Evolutionary conservation across 495 filamentous ascomycete species (phyloP).

Genomic region (Astrocystis sublimbata): DNA sequence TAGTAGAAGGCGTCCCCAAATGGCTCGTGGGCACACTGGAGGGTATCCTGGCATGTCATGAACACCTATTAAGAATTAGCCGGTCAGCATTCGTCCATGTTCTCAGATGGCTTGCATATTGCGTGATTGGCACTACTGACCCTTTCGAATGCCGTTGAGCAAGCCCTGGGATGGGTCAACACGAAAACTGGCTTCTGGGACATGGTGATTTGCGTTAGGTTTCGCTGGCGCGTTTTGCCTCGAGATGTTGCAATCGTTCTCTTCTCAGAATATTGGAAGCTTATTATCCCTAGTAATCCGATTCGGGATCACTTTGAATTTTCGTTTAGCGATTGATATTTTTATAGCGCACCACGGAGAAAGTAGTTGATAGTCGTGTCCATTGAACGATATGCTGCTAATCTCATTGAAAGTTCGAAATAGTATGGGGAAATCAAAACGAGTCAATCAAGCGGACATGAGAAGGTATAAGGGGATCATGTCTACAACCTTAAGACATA

Average conservation of each 20-base stretch:
- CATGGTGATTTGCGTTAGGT: slow-evolving; percentile 45
- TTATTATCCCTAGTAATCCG: background rate
- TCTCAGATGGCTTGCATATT: slow-evolving; percentile 14
- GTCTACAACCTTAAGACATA: background rate
- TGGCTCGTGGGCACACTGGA: slow-evolving; percentile 88
- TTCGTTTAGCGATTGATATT: background rate
- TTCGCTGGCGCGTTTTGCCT: background rate
- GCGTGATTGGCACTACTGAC: slow-evolving; percentile 49
- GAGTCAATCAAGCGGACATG: background rate
- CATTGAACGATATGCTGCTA: slow-evolving; percentile 19
- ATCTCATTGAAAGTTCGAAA: slow-evolving; percentile 21
- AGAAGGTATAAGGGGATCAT: slow-evolving; percentile 7
- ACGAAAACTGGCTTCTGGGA: slow-evolving; percentile 83
- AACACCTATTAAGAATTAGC: slow-evolving; percentile 67
- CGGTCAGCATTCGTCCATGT: slow-evolving; percentile 7
- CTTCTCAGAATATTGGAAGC: background rate
- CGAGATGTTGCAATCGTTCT: slow-evolving; percentile 32
- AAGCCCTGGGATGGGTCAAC: slow-evolving; percentile 89
- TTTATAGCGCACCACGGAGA: slow-evolving; percentile 31
- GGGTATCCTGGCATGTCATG: slow-evolving; percentile 81
- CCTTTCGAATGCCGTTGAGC: slow-evolving; percentile 94
- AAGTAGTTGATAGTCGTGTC: slow-evolving; percentile 28
- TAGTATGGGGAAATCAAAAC: background rate
- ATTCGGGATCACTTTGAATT: background rate
- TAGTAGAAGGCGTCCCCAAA: slow-evolving; percentile 97